These are phyloP conservation scores for Immersiporthe knoxdaviesiana DNA, from an alignment of 2,329 filamentous ascomycete genomes.

Conservation along the genomic window DNA sequence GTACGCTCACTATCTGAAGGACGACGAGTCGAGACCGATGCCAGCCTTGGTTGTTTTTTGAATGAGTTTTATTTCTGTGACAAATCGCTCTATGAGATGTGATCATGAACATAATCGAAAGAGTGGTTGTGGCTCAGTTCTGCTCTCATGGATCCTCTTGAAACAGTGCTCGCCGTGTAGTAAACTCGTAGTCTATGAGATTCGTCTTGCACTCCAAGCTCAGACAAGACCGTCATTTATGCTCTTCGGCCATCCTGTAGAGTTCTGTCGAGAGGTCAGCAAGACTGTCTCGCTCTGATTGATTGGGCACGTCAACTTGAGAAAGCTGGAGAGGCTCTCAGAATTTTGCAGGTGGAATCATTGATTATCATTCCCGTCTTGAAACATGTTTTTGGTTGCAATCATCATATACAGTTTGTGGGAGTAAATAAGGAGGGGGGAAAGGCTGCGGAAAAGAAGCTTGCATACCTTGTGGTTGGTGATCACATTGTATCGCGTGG, in stretches of 20 bases:
- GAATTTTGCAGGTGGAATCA: slow-evolving; percentile 38
- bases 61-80: neutral
- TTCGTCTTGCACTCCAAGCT: too few relatives aligned
- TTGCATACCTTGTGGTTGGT: slow-evolving; percentile 10
- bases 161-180: neutral
- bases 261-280: neutral
- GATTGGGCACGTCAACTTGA: neutral
- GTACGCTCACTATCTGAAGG: slow-evolving; percentile 27
- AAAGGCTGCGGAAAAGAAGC: neutral
- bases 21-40: neutral
- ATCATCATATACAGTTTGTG: slow-evolving; percentile 31
- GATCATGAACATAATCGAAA: neutral
- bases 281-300: neutral
- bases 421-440: neutral
- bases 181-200: too few relatives aligned
- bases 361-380: slow-evolving; percentile 44
- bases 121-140: neutral
- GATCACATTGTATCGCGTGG: neutral
- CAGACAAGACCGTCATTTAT: too few relatives aligned
- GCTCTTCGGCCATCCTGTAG: neutral
- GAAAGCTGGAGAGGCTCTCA: slow-evolving; percentile 14
- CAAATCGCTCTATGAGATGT: neutral
- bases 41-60: neutral
- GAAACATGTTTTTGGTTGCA: slow-evolving; percentile 40
- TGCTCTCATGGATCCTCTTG: neutral